These are phyloP conservation scores for Ceratocystis destructans DNA, from an alignment of 2,329 filamentous ascomycete genomes.

Conservation along the genomic window DNA sequence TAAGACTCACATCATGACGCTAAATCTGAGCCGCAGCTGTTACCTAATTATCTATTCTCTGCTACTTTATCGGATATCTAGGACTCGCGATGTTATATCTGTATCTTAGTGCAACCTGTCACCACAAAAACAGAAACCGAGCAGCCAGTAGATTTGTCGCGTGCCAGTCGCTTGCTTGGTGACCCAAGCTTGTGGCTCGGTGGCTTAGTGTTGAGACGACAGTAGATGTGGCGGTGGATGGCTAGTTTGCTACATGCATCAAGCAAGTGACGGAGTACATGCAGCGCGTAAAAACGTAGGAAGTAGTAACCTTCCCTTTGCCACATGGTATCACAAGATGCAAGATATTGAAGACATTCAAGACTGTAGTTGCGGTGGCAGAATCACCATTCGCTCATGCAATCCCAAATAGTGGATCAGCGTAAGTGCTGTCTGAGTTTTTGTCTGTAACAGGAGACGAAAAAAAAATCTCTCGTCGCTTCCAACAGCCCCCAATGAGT, in stretches of 20 bases:
- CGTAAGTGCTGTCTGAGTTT: not conserved
- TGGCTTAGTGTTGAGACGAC: too few species aligned
- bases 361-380: not conserved
- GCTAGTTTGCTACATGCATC: not conserved
- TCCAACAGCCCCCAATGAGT: not conserved
- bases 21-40: too few species aligned
- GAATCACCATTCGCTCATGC: not conserved
- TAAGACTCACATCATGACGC: too few species aligned
- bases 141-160: too few species aligned
- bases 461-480: not conserved
- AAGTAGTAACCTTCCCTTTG: not conserved
- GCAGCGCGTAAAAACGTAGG: not conserved
- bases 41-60: too few species aligned
- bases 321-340: not conserved
- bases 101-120: too few species aligned
- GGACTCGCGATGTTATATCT: too few species aligned
- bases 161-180: too few species aligned
- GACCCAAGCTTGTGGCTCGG: too few species aligned
- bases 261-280: not conserved
- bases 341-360: not conserved
- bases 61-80: too few species aligned
- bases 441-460: constrained; percentile 3
- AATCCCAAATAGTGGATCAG: not conserved
- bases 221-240: too few species aligned
- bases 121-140: too few species aligned